Evolutionary conservation across 139 green algal genomes (phyloP), one percentile per base, ranked within the genome.

Genomic region (Mesotaenium endlicherianum): DNA sequence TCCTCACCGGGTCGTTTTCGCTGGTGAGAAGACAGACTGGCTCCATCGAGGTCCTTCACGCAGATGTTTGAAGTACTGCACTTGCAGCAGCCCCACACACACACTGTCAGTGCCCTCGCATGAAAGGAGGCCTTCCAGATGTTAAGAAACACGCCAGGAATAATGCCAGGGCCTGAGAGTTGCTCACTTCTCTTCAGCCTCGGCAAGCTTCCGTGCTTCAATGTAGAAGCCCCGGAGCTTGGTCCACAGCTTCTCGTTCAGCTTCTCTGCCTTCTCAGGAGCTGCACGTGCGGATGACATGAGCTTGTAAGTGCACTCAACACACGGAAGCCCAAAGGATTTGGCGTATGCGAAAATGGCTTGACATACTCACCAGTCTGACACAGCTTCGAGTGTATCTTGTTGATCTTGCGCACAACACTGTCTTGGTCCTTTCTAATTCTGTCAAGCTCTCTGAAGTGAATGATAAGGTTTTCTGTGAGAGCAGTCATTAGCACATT

Each of bases 341-440:
- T n/a, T n/a, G n/a, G 53, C 26, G 53, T 64, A 64, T 64, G 53
- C 53, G n/a, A n/a, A n/a, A n/a, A n/a, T n/a, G n/a, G n/a, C n/a
- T n/a, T n/a, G n/a, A 16, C 49, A 70, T 20, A 81, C 75, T 53
- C 59, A 84, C 43, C 69, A 53, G 49, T 81, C 80, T 86, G 30
- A 30, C 41, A 40, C 26, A 90, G 39, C 58, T 91, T 89, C 16
- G n/a, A 81, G 55, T 85, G 70, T 26, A 89, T 71, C 39, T 83
- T 89, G 30, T 89, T 89, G 30, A 88, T 89, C 45, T 88, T 88
- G 20, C 47, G 75, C 8, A 86, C 30, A 17, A 89, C 76, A 30
- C 14, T 44, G 42, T 89, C 81, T 31, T 89, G 81, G 3, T 69
- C 75, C 58, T 45, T 82, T 31, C 75, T 36, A 39, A 83, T 36